A percentile compares a stretch with the other conserved stretches of the same genome.
Evolutionary conservation across 441 rosid genomes (phyloP).

Genomic region (Arabidopsis lyrata): DNA sequence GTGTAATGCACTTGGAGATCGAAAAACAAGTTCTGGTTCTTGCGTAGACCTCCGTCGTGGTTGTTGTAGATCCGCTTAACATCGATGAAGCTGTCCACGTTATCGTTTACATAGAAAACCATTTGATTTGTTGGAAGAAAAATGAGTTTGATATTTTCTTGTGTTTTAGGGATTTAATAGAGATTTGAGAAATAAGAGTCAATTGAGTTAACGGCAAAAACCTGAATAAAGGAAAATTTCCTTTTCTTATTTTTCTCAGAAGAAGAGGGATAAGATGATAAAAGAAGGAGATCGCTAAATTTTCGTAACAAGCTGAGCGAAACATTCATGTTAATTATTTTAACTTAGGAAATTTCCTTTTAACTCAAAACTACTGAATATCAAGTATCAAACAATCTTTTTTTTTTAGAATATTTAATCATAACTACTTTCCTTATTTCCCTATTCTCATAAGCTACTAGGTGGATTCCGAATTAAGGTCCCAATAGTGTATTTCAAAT

Average conservation of each 20-base stretch:
- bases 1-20: slow-evolving; percentile 19
- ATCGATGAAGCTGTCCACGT: not conserved
- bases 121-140: not conserved
- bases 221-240: not conserved
- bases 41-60: not conserved
- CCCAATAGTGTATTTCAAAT: not conserved
- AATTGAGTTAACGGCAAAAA: not conserved
- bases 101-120: not conserved
- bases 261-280: too few relatives aligned
- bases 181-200: not conserved
- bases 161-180: not conserved
- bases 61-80: not conserved
- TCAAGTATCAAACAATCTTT: not conserved
- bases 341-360: not conserved
- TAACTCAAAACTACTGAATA: not conserved
- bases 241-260: not conserved
- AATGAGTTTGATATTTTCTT: not conserved
- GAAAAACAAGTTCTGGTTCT: not conserved
- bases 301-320: too few relatives aligned
- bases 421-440: not conserved
- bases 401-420: not conserved
- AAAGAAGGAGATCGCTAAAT: too few relatives aligned
- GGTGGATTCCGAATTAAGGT: not conserved
- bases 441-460: not conserved
- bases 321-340: too few relatives aligned